phyloP scores from a whole-genome alignment of 495 filamentous ascomycete species.

The Glonium stellatum region DNA sequence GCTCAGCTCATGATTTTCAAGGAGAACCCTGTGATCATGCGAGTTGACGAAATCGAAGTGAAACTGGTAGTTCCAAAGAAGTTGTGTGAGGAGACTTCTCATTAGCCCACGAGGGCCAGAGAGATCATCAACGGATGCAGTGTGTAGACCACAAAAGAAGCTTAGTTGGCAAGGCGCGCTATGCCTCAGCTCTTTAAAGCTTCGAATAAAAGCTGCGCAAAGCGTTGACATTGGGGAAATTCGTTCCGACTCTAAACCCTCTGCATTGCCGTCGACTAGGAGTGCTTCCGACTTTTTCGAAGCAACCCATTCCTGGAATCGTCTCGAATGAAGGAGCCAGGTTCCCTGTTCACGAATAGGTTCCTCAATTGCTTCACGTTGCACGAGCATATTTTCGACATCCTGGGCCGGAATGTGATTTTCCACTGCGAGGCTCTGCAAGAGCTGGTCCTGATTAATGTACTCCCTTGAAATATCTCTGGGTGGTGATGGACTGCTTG shows the following conservation, averaged over 20 bases:
- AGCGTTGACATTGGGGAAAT: slow-evolving; percentile 1
- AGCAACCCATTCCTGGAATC: background rate
- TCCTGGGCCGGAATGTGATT: background rate
- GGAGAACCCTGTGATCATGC: background rate
- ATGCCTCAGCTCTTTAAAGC: background rate
- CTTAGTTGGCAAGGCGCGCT: background rate
- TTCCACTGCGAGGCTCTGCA: background rate
- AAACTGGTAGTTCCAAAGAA: background rate
- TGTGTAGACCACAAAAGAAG: slow-evolving; percentile 1
- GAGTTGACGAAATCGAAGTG: slow-evolving; percentile 1
- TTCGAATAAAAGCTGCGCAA: background rate
- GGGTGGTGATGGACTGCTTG: background rate
- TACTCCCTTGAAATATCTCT: background rate
- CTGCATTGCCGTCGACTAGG: background rate
- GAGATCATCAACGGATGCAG: background rate
- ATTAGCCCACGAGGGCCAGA: background rate
- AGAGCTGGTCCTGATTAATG: slow-evolving; percentile 1
- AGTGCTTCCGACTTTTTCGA: background rate
- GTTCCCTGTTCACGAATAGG: background rate
- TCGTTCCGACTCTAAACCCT: background rate
- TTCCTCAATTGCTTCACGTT: background rate
- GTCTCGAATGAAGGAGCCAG: background rate
- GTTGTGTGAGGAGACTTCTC: background rate
- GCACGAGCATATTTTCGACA: background rate
- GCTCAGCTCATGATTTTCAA: background rate